Evolutionary conservation across 768 basidiomycete species (phyloP).

Genomic region (Pisolithus microcarpus): DNA sequence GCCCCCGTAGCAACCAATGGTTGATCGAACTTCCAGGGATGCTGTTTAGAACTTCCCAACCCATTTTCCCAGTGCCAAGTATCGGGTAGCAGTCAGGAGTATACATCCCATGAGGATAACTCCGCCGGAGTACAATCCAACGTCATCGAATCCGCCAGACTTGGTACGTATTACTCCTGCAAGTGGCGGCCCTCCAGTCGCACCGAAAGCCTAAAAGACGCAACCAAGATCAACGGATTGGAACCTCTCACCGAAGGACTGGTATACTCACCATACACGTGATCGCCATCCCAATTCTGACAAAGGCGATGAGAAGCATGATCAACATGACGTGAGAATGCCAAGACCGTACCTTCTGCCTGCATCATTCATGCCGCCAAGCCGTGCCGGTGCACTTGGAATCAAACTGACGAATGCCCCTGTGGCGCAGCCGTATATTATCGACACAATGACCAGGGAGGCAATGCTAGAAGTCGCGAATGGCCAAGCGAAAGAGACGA

Average conservation of each 20-base stretch:
- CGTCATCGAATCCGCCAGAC: conserved; percentile 3
- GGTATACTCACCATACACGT: conserved; percentile 1
- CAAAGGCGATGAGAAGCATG: background rate
- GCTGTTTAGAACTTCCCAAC: conserved; percentile 3
- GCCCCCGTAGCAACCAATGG: too few relatives aligned
- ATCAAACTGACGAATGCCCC: conserved; percentile 7
- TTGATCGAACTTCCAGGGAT: too few relatives aligned
- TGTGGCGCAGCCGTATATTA: conserved; percentile 33
- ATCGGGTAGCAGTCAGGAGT: conserved; percentile 1
- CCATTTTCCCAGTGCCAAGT: conserved; percentile 5
- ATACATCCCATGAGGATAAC: conserved; percentile 3
- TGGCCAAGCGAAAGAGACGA: conserved; percentile 42
- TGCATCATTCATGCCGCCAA: conserved; percentile 7
- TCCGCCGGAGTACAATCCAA: conserved; percentile 2
- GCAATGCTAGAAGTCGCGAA: conserved; percentile 21
- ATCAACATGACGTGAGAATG: too few relatives aligned
- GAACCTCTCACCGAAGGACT: background rate
- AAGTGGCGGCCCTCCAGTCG: conserved; percentile 1
- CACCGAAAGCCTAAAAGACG: background rate
- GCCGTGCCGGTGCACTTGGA: conserved; percentile 4
- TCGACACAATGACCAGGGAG: conserved; percentile 25
- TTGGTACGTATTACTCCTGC: conserved; percentile 2
- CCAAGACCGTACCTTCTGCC: conserved; percentile 1
- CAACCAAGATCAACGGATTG: background rate
- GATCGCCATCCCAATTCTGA: conserved; percentile 6